phyloP scores from a whole-genome alignment of 805 yeast genomes.

The Wickerhamia fluorescens region DNA sequence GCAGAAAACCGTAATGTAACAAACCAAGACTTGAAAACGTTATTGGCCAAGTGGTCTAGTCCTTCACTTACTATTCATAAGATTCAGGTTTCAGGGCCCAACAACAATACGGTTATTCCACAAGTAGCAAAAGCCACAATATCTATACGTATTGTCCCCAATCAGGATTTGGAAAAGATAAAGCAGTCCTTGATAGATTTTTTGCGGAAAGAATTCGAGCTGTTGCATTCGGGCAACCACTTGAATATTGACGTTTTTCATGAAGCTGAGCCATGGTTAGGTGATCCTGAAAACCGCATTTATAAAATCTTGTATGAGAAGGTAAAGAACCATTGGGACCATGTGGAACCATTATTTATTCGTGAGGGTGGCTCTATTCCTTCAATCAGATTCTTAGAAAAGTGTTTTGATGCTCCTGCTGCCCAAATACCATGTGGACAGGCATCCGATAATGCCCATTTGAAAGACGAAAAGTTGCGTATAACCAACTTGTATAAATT shows the following conservation, averaged over 20 bases:
- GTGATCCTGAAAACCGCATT: conserved; percentile 71
- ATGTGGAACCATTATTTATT: conserved; percentile 68
- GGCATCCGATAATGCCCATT: conserved; percentile 88
- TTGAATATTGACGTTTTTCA: conserved; percentile 57
- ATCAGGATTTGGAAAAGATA: conserved; percentile 60
- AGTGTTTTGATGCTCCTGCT: conserved; percentile 77
- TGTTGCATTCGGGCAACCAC: conserved; percentile 53
- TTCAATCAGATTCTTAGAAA: conserved; percentile 76
- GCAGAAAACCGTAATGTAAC: conserved; percentile 26
- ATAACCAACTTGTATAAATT: conserved; percentile 72
- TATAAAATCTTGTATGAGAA: conserved; percentile 62
- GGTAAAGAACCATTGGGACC: conserved; percentile 64
- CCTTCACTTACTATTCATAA: conserved; percentile 88
- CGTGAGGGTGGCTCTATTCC: conserved; percentile 98
- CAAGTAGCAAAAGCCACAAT: conserved; percentile 67
- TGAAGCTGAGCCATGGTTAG: conserved; percentile 95
- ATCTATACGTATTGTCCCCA: conserved; percentile 85
- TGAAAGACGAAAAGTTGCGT: conserved; percentile 78
- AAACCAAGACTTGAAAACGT: conserved; percentile 33
- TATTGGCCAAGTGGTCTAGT: conserved; percentile 78
- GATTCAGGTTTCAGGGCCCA: conserved; percentile 83
- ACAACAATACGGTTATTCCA: conserved; percentile 85
- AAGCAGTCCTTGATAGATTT: conserved; percentile 43
- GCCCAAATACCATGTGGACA: conserved; percentile 97
- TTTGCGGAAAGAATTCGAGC: conserved; percentile 40